Conservation (phyloP, 768 basidiomycete genomes). For the Mycena galopus region DNA sequence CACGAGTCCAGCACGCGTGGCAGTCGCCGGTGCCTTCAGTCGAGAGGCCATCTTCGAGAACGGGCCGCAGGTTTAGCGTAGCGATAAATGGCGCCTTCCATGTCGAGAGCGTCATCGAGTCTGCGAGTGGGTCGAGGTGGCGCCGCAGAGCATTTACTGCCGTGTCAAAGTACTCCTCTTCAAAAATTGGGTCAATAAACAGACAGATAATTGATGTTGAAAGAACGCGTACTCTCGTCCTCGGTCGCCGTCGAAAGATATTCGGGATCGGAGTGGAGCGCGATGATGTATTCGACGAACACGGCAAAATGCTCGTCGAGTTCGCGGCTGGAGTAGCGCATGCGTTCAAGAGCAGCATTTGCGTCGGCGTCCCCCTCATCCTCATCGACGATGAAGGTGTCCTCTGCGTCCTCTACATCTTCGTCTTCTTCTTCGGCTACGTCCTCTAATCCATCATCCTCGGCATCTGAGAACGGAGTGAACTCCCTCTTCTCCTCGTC, state of each 20-base stretch:
- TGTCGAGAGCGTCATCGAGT: conserved; percentile 27
- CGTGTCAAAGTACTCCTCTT: conserved; percentile 31
- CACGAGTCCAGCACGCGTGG: conserved; percentile 36
- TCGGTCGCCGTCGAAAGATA: conserved; percentile 28
- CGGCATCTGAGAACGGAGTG: conserved; percentile 29
- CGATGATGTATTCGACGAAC: conserved; percentile 34
- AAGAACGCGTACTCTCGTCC: conserved; percentile 26
- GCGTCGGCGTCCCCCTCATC: conserved; percentile 31
- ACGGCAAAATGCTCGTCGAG: conserved; percentile 34
- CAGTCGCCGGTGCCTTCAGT: conserved; percentile 26
- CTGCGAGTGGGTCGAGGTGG: conserved; percentile 32
- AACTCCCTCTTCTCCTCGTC: conserved; percentile 27
- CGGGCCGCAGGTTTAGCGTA: conserved; percentile 31
- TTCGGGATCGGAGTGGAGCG: conserved; percentile 29
- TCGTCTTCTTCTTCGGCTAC: conserved; percentile 12
- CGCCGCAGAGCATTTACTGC: conserved; percentile 27
- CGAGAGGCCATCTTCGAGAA: conserved; percentile 23
- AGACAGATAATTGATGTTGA: background rate
- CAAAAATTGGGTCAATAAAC: background rate
- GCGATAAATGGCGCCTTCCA: conserved; percentile 37
- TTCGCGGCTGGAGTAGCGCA: conserved; percentile 34
- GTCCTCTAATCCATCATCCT: conserved; percentile 21
- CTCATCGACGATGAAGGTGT: conserved; percentile 32
- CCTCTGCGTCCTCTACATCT: conserved; percentile 8
- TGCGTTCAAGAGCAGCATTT: conserved; percentile 26